phyloP scores from a whole-genome alignment of 176 grass and related monocot genomes.

The Eleusine coracana region DNA sequence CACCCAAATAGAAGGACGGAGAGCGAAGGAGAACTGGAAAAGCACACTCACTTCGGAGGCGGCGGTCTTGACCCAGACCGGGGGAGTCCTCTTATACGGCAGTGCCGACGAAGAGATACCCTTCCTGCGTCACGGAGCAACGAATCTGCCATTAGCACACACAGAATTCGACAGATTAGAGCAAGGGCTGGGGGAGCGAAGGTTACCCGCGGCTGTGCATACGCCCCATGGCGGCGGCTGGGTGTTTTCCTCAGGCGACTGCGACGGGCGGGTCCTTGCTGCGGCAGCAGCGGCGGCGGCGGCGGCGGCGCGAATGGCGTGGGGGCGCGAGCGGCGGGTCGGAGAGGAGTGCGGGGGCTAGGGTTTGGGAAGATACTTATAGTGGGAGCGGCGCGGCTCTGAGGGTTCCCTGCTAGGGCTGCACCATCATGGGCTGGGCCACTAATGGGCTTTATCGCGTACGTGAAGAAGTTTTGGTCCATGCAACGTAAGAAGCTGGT shows the following conservation, averaged over 20 bases:
- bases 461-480: neutral
- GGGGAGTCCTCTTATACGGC: conserved; percentile 88
- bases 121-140: conserved; percentile 43
- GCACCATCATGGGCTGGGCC: neutral
- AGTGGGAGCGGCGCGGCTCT: neutral
- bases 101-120: conserved; percentile 93
- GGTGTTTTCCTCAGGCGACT: conserved; percentile 29
- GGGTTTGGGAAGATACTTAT: conserved; percentile 54
- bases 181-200: neutral
- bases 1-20: too few relatives aligned
- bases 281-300: conserved; percentile 31
- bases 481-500: neutral
- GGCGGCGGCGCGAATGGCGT: conserved; percentile 26
- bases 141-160: conserved; percentile 27
- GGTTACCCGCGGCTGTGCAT: conserved; percentile 87
- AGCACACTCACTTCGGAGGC: conserved; percentile 42
- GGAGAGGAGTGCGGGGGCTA: conserved; percentile 19
- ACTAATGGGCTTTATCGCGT: neutral
- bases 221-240: conserved; percentile 71
- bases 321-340: conserved; percentile 41
- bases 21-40: neutral
- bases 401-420: conserved; percentile 36
- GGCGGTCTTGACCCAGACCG: conserved; percentile 73
- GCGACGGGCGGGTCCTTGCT: conserved; percentile 3
- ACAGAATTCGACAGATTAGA: neutral